Evolutionary conservation across 129 eudicot genomes (phyloP), one percentile per base, ranked within the genome.

Genomic region (Glebionis coronaria): DNA sequence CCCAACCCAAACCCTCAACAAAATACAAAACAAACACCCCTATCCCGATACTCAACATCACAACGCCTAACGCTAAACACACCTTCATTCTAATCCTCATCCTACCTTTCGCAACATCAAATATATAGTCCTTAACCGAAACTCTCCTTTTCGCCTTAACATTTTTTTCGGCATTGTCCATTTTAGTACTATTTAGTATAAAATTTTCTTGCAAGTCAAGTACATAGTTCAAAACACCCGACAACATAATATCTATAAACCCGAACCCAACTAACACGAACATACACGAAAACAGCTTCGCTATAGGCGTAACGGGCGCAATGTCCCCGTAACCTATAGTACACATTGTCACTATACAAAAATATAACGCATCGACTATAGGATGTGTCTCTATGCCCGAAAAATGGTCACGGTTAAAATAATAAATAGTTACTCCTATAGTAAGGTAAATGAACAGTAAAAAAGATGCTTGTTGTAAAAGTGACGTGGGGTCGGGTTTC

Each of bases 261-360:
- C 91, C 91, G 52, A 85, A 85, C 0, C 91, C 91, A 0, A 85
- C 74, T 4, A 85, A 38, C 0, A 85, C 91, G 45, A 82, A 85
- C 29, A 81, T 51, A 68, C 87, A 82, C 2, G 84, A 67, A 67
- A 85, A 85, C 12, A 85, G 47, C 27, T 85, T 85, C 0, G 91
- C 83, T 0, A 67, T 9, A 5, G 87, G 82, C 7, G 87, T 67
- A 1, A 69, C 60, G 11, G 91, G 91, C 6, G 87, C 79, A 60
- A 85, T 85, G 69, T 85, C 91, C 1, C 91, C 91, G 23, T 85
- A 85, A 3, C 91, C 91, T 46, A 85, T 85, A 27, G 91, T 85
- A 67, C 91, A 85, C 91, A 85, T 85, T 14, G 91, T 85, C 2
- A 85, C 91, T 19, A 85, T 85, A 20, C 87, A 85, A 78, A 85